Base-by-base conservation (phyloP, 805 yeast genomes). In the Teunomyces pallodes region DNA sequence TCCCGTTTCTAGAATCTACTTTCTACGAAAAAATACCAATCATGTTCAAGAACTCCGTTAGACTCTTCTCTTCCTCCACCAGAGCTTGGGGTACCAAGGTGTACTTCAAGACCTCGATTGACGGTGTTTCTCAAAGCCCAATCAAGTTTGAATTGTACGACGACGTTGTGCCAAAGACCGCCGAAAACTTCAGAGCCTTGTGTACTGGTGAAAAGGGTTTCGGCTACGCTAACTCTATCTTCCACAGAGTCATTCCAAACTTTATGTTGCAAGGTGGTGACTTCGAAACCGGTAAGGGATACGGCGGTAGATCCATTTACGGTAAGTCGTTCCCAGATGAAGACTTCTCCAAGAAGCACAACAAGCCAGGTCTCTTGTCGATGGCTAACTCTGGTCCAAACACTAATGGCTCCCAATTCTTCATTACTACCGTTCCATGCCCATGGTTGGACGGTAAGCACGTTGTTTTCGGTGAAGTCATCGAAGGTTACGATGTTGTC, bases 201-300 rank as follows among this genome's bases (percentile, higher is more conserved):
- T 81, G 86, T 67, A 86, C 96, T 54, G 96, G 97, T 60, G 96
- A 89, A 77, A 87, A 90, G 81, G 98, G 97, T 53, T 87, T 76
- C 63, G 96, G 96, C 52, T 90, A 84, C 82, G 84, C 84, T 67
- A 81, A 79, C 62, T 87, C 95, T 43, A 77, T 84, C 57, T 91
- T 92, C 94, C 97, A 91, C 89, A 86, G 97, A 79, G 96, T 91
- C 57, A 90, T 90, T 65, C 97, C 97, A 57, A 84, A 87, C 71
- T 91, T 91, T 80, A 91, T 91, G 98, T 79, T 92, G 68, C 98
- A 91, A 80, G 97, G 80, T 63, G 78, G 78, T 59, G 78, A 74
- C 57, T 72, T 72, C 77, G 94, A 87, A 74, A 84, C 87, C 74
- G 86, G 88, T 71, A 84, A 87, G 70, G 97, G 98, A 59, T 83